These are phyloP conservation scores for Sugiyamaella americana DNA, from an alignment of 805 yeast species.

Conservation along the genomic window DNA sequence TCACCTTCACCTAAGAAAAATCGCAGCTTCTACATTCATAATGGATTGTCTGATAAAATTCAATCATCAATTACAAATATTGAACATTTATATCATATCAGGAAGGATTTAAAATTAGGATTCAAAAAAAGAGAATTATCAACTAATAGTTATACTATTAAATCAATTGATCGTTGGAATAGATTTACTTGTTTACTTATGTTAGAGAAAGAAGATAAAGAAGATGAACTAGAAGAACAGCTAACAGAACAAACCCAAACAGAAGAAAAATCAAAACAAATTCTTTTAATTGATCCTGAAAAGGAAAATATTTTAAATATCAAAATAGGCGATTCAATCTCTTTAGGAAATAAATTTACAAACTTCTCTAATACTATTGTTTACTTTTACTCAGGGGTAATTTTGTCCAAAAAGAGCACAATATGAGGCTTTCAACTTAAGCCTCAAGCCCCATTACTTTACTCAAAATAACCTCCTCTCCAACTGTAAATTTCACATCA, in stretches of 20 bases:
- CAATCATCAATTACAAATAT: not conserved
- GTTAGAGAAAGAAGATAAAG: not conserved
- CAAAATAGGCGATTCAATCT: not conserved
- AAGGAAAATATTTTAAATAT: not conserved
- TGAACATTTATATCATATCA: not conserved
- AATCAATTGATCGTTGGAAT: not conserved
- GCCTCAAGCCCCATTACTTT: not conserved
- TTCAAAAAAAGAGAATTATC: not conserved
- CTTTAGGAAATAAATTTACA: not conserved
- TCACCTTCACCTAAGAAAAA: conserved; percentile 19
- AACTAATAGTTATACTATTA: not conserved
- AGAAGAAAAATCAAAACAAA: not conserved
- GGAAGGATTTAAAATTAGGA: not conserved
- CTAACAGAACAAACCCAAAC: too few relatives aligned
- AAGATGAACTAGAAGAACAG: not conserved
- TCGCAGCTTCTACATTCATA: conserved; percentile 1
- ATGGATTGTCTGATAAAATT: conserved; percentile 13
- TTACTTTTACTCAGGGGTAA: not conserved
- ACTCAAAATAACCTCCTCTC: too few relatives aligned
- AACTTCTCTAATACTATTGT: not conserved
- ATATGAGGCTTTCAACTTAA: not conserved
- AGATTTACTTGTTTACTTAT: not conserved
- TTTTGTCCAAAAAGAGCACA: not conserved
- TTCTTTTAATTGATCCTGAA: not conserved
- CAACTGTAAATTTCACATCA: too few relatives aligned